Percentiles rank a stretch among this genome's conserved stretches.
phyloP scores from a whole-genome alignment of 2,329 filamentous ascomycete species.

The Penicillium sp. region DNA sequence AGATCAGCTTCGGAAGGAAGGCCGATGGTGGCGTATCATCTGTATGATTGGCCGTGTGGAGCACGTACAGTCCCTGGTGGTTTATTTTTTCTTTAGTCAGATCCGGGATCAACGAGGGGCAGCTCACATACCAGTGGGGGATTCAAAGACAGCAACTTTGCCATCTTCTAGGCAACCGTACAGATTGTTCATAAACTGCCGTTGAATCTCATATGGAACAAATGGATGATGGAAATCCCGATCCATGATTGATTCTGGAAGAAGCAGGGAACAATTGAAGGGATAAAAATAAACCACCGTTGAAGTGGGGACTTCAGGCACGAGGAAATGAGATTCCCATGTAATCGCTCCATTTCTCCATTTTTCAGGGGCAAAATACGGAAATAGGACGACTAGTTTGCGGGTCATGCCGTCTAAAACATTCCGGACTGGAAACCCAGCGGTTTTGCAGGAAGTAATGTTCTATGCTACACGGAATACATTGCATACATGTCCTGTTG shows the following conservation, averaged over 20 bases:
- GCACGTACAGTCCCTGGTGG: slow-evolving; percentile 43
- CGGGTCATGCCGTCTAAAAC: too few species aligned
- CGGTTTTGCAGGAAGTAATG: too few species aligned
- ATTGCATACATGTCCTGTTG: too few species aligned
- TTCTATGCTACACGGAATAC: too few species aligned
- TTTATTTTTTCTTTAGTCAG: slow-evolving; percentile 1
- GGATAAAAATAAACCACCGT: slow-evolving; percentile 15
- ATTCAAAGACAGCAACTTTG: slow-evolving; percentile 86
- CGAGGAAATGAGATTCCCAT: background rate
- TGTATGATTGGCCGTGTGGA: slow-evolving; percentile 7
- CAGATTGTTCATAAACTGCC: slow-evolving; percentile 80
- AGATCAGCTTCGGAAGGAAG: slow-evolving; percentile 3
- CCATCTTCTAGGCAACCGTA: slow-evolving; percentile 77
- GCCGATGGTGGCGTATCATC: slow-evolving; percentile 1
- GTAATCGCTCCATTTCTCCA: background rate
- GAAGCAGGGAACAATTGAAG: background rate
- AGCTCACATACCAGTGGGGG: slow-evolving; percentile 71
- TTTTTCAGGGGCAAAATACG: background rate
- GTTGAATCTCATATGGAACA: slow-evolving; percentile 82
- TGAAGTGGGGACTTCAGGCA: background rate
- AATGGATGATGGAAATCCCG: slow-evolving; percentile 82
- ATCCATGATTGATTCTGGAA: slow-evolving; percentile 32
- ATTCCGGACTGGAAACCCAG: too few species aligned
- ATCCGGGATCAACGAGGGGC: slow-evolving; percentile 12
- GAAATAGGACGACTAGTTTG: too few species aligned